phyloP scores from a whole-genome alignment of 2,329 filamentous ascomycete species.

The Rhytidhysteron rufulum region DNA sequence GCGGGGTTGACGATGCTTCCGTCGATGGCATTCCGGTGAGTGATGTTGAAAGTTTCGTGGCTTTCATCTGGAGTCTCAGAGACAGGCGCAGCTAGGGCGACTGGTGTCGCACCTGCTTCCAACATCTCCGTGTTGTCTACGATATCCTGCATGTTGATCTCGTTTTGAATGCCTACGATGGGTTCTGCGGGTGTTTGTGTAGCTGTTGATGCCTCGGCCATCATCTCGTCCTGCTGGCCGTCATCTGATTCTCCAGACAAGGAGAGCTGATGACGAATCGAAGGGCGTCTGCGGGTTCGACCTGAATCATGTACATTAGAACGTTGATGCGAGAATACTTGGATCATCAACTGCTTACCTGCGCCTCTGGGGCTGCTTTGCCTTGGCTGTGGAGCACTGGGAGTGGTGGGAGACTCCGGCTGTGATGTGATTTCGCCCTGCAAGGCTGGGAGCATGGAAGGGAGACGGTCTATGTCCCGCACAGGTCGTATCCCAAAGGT shows the following conservation, averaged over 20 bases:
- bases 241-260: constrained; percentile 85
- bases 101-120: constrained; percentile 63
- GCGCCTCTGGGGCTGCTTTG: constrained; percentile 41
- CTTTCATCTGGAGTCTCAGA: constrained; percentile 76
- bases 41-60: constrained; percentile 84
- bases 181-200: constrained; percentile 70
- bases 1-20: constrained; percentile 75
- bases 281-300: constrained; percentile 67
- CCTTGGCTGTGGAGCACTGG: constrained; percentile 25
- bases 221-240: constrained; percentile 75
- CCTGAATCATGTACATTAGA: constrained; percentile 24
- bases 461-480: constrained; percentile 80
- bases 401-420: constrained; percentile 63
- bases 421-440: constrained; percentile 71
- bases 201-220: constrained; percentile 72
- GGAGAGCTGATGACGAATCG: constrained; percentile 85
- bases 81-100: constrained; percentile 72
- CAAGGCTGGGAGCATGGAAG: constrained; percentile 76
- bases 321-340: background rate
- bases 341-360: constrained; percentile 19
- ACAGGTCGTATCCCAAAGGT: constrained; percentile 72
- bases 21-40: constrained; percentile 77
- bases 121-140: constrained; percentile 78
- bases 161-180: constrained; percentile 72
- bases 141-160: constrained; percentile 84